phyloP scores from a whole-genome alignment of 345 rosid species.

The Clausena lansium region DNA sequence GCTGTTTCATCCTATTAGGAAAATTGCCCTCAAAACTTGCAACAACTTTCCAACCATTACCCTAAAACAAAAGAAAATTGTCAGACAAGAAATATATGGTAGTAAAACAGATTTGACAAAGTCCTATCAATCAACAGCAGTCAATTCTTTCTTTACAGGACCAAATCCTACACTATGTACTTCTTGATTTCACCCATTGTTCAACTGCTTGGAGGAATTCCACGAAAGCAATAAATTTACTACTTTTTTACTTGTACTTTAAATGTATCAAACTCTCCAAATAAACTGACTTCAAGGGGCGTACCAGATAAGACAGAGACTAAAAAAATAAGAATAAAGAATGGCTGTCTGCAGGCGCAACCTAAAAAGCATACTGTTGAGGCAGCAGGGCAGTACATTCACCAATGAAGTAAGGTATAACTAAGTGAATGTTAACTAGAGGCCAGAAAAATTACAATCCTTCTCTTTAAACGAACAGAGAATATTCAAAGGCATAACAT shows the following conservation, averaged over 20 bases:
- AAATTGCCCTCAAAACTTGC: conserved; percentile 96
- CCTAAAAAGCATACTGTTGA: background rate
- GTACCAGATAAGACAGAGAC: too few species aligned
- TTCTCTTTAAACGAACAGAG: background rate
- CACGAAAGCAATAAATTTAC: background rate
- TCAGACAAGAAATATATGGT: background rate
- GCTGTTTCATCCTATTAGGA: conserved; percentile 92
- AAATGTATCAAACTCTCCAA: background rate
- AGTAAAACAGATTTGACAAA: background rate
- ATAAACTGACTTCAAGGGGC: too few species aligned
- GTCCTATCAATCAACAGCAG: background rate
- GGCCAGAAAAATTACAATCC: background rate
- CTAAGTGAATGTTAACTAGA: background rate
- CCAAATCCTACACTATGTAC: background rate
- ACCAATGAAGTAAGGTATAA: conserved; percentile 1
- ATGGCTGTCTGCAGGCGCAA: too few species aligned
- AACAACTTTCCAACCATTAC: conserved; percentile 98
- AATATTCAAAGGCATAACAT: background rate
- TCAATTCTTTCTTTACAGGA: background rate
- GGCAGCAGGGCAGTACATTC: background rate
- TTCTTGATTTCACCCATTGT: background rate
- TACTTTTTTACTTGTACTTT: background rate
- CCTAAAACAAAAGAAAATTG: conserved; percentile 46
- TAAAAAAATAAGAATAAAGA: too few species aligned
- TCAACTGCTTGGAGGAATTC: background rate